Conservation (phyloP, 1,284 basidiomycete genomes). For the Trametes sp. region DNA sequence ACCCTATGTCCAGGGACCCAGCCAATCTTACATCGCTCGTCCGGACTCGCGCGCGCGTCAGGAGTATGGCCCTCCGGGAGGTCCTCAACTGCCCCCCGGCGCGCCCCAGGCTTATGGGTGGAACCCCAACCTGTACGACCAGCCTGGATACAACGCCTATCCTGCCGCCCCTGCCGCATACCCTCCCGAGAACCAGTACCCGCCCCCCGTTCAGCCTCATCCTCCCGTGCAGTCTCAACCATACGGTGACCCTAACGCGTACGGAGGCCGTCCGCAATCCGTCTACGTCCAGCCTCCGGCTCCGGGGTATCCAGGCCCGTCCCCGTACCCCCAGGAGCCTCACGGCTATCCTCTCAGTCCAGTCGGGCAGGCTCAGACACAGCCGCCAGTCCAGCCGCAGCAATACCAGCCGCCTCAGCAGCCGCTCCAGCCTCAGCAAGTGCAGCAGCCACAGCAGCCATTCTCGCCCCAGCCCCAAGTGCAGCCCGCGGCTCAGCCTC, state of each 20-base stretch:
- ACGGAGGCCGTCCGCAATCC: slow-evolving; percentile 42
- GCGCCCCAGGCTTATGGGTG: slow-evolving; percentile 50
- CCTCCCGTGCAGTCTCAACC: slow-evolving; percentile 32
- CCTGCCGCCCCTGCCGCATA: slow-evolving; percentile 47
- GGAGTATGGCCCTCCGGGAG: slow-evolving; percentile 33
- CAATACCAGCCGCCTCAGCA: slow-evolving; percentile 32
- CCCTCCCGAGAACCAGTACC: slow-evolving; percentile 36
- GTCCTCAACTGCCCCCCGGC: slow-evolving; percentile 40
- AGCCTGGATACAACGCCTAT: slow-evolving; percentile 52
- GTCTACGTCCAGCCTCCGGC: slow-evolving; percentile 32
- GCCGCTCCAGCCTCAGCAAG: slow-evolving; percentile 25
- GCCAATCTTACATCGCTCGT: slow-evolving; percentile 37
- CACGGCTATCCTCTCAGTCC: slow-evolving; percentile 27
- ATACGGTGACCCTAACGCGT: slow-evolving; percentile 48
- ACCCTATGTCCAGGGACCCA: slow-evolving; percentile 34
- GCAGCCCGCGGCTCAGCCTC: slow-evolving; percentile 32
- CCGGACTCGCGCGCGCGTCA: slow-evolving; percentile 40
- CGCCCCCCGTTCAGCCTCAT: slow-evolving; percentile 24
- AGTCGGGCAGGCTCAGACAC: slow-evolving; percentile 13
- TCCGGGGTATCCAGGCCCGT: slow-evolving; percentile 28
- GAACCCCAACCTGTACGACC: slow-evolving; percentile 53
- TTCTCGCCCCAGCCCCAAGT: slow-evolving; percentile 22
- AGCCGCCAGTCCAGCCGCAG: slow-evolving; percentile 22
- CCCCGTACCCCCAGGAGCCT: slow-evolving; percentile 28
- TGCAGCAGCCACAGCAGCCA: slow-evolving; percentile 5